Evolutionary conservation across 1,284 basidiomycete genomes (phyloP), one percentile per base, ranked within the genome.

Genomic region (Takashimella koratensis): DNA sequence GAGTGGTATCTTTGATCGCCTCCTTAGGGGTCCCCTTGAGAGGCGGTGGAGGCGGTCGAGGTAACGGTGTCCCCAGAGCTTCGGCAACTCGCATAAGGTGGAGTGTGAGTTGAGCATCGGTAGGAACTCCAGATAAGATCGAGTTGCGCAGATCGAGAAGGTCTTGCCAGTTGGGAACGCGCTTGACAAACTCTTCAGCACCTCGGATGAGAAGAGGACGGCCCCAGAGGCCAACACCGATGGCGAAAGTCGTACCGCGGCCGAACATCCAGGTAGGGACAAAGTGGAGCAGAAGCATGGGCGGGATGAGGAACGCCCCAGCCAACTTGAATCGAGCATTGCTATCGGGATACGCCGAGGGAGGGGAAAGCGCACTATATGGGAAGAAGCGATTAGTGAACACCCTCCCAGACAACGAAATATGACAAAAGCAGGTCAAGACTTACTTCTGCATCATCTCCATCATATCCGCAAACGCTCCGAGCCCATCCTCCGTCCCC

Each of bases 21-120:
- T 73, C 69, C 59, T 73, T 70, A n/a, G 69, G 69, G 16, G 71
- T 63, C 12, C 68, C 71, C 16, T 56, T 54, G 44, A 73, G 61
- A 50, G 74, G 74, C 25, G 71, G 65, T 3, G 70, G 61, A 26
- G 74, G 75, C 13, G 76, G 74, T 48, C 71, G 62, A 11, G 75
- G 75, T 1, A 77, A 57, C 8, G 76, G 76, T 19, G 62, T 52
- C 23, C 61, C 45, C 30, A 68, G 56, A 0, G 71, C 72, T 59
- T 83, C 81, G 5, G 76, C 78, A 24, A 82, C 76, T 13, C 81
- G 76, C 3, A 82, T 67, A 25, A 83, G 64, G 26, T 81, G 80
- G 3, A 83, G 67, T 0, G 80, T 79, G 40, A 83, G 75, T 58
- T 83, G 82, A 4, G 81, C 80, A 57, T 83, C 80, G 45, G 82